Evolutionary conservation across 352 stramenopile species (phyloP), one percentile per base, ranked within the genome.

Genomic region (Pythium brassicae): DNA sequence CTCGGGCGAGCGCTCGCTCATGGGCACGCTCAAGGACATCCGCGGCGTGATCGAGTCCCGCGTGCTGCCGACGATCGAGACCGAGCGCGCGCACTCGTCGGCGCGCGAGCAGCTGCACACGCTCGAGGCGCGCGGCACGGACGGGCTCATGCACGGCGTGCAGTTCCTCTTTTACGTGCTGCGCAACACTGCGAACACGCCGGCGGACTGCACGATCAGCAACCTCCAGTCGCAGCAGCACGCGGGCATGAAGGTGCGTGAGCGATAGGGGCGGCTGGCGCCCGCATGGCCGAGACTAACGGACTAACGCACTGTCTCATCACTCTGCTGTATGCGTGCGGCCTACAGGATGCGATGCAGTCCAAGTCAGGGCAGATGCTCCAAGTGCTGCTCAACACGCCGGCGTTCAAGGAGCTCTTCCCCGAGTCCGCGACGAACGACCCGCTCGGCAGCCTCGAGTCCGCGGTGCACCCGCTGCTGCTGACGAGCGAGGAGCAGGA

Each of bases 91-190:
- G 3, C 81, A 94, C 59, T 90, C 81, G 55, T 94, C 81, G 2
- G 83, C 81, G 2, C 79, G 83, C 49, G 83, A 94, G 55, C 83
- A 94, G 52, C 66, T 94, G 1, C 78, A 89, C 55, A 89, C 78
- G 22, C 46, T 94, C 14, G 83, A 94, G 64, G 83, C 81, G 5
- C 69, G 83, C 29, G 83, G 81, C 43, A 90, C 78, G 14, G 81
- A 92, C 54, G 83, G 79, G 32, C 74, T 94, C 25, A 90, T 94
- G 79, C 83, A 94, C 55, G 83, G 83, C 37, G 81, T 94, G 44
- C 83, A 94, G 62, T 94, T 94, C 54, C 64, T 94, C 25, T 94
- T 94, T 40, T 94, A 94, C 53, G 83, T 94, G 57, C 67, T 94
- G 25, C 71, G 83, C 0, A 94, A 94, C 53, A 91, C 83, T 32